Conservation (phyloP, 176 grass and related monocot species). For the Typha latifolia region DNA sequence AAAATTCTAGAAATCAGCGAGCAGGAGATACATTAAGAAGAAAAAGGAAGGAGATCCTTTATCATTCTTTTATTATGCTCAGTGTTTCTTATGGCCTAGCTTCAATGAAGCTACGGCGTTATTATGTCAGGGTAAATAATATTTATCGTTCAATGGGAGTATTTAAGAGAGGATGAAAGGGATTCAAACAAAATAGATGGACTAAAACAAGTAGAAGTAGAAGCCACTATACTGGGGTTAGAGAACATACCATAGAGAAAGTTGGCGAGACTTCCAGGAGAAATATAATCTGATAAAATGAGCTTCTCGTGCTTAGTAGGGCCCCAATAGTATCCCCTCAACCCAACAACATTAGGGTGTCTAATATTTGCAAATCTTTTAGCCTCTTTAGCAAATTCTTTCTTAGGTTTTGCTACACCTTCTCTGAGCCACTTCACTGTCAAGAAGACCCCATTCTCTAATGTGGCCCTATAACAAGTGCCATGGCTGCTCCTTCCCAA, state of each 20-base stretch:
- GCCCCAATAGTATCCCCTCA: conserved; percentile 96
- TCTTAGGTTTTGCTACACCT: conserved; percentile 87
- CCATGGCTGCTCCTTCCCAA: conserved; percentile 97
- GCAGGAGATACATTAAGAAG: no score
- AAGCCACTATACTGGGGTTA: neutral
- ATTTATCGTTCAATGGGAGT: no score
- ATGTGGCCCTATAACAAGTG: conserved; percentile 81
- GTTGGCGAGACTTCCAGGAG: conserved; percentile 78
- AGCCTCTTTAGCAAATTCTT: conserved; percentile 89
- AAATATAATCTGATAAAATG: conserved; percentile 86
- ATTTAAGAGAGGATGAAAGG: no score
- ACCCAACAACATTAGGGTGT: conserved; percentile 88
- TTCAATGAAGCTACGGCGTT: no score
- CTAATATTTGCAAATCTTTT: conserved; percentile 95
- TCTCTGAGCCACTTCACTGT: conserved; percentile 97
- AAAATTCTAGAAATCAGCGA: no score
- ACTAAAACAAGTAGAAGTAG: neutral
- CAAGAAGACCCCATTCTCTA: conserved; percentile 88
- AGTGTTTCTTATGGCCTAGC: no score
- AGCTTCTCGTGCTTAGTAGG: conserved; percentile 95
- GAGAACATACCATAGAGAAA: conserved; percentile 72
- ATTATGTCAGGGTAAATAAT: no score
- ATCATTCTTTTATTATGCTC: no score
- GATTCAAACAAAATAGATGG: no score
- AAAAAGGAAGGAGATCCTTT: no score